Percentiles rank a stretch among this genome's conserved stretches.
Evolutionary conservation across 805 yeast species (phyloP).

Genomic region (Metschnikowia kunwiensis): DNA sequence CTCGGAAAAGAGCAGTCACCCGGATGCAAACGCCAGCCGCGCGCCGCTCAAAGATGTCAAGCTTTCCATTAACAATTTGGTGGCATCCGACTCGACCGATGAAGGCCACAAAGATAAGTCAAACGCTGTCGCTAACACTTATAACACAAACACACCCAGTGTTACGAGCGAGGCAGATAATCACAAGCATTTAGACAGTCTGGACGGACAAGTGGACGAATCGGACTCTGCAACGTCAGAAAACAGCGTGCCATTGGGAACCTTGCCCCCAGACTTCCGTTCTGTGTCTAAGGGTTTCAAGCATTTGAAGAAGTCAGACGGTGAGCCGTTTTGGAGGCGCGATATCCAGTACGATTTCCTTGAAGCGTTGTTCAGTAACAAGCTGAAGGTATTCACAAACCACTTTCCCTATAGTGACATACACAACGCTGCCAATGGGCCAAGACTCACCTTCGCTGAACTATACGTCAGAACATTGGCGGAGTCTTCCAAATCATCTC

Average conservation of each 20-base stretch:
- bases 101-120: background rate
- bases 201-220: conserved; percentile 1
- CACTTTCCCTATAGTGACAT: conserved; percentile 46
- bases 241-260: conserved; percentile 1
- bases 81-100: conserved; percentile 1
- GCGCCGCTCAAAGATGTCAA: conserved; percentile 2
- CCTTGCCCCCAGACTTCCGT: conserved; percentile 14
- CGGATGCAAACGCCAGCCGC: no score
- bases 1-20: no score
- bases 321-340: conserved; percentile 84
- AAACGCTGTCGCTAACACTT: background rate
- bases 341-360: conserved; percentile 87
- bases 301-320: conserved; percentile 83
- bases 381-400: conserved; percentile 64
- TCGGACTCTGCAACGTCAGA: conserved; percentile 3
- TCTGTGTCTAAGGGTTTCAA: conserved; percentile 36
- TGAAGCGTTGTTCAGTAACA: conserved; percentile 59
- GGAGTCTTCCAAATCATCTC: conserved; percentile 78
- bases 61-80: conserved; percentile 3
- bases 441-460: conserved; percentile 74
- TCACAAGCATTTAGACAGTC: background rate
- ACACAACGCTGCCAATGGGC: conserved; percentile 33
- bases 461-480: conserved; percentile 79
- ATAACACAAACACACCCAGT: background rate
- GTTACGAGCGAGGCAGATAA: background rate